Evolutionary conservation across 768 basidiomycete genomes (phyloP).

Genomic region (Fistulinella prunicolor): DNA sequence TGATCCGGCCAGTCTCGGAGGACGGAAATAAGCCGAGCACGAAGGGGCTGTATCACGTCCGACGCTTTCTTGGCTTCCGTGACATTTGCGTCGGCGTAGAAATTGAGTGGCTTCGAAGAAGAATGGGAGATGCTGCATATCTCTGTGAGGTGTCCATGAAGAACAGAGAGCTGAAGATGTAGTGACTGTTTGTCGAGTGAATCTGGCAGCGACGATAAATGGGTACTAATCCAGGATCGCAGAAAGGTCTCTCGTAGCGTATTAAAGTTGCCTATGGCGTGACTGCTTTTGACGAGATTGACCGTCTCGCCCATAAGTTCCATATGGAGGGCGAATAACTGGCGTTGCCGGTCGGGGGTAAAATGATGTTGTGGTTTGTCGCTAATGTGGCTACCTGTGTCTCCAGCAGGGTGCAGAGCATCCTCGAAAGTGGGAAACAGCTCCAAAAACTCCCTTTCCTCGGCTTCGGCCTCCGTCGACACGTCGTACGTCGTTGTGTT

Average conservation of each 20-base stretch:
- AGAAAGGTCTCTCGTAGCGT: conserved; percentile 35
- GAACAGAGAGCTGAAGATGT: conserved; percentile 48
- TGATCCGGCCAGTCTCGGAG: conserved; percentile 93
- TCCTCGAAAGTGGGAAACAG: conserved; percentile 87
- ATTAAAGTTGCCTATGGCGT: conserved; percentile 25
- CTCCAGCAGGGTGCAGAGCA: conserved; percentile 35
- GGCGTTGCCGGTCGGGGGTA: conserved; percentile 24
- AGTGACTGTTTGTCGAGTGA: conserved; percentile 51
- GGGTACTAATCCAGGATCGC: conserved; percentile 31
- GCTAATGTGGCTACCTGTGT: not conserved
- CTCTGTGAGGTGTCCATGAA: conserved; percentile 40
- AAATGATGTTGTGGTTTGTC: conserved; percentile 29
- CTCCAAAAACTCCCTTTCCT: conserved; percentile 78
- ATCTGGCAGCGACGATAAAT: conserved; percentile 34
- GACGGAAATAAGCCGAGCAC: conserved; percentile 50
- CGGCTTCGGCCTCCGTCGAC: conserved; percentile 66
- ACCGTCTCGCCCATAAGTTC: conserved; percentile 32
- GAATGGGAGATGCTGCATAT: conserved; percentile 26
- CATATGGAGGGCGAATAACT: conserved; percentile 49
- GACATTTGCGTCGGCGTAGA: conserved; percentile 79
- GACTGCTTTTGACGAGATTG: conserved; percentile 1
- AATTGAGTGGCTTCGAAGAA: conserved; percentile 49
- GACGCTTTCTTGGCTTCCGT: conserved; percentile 64
- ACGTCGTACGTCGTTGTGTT: conserved; percentile 51
- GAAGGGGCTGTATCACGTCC: conserved; percentile 48